phyloP scores from a whole-genome alignment of 2,329 filamentous ascomycete species.

The Colletotrichum liriopes region DNA sequence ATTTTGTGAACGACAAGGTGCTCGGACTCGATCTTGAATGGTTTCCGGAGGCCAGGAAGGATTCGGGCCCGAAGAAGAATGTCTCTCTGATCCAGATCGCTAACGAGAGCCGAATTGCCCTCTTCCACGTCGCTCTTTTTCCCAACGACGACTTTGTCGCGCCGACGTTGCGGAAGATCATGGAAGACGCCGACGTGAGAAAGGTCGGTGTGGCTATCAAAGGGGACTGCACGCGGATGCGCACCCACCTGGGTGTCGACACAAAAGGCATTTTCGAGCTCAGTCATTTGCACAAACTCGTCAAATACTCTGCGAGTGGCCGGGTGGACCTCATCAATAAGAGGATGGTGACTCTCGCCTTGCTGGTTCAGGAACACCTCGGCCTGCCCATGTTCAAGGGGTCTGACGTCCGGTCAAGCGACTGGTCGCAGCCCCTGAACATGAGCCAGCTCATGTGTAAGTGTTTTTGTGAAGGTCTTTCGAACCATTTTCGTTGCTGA shows the following conservation, averaged over 20 bases:
- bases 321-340: slow-evolving; percentile 75
- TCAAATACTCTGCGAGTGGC: slow-evolving; percentile 74
- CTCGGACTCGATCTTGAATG: slow-evolving; percentile 96
- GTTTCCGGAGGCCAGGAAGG: slow-evolving; percentile 67
- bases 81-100: slow-evolving; percentile 89
- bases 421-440: slow-evolving; percentile 79
- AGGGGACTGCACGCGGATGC: slow-evolving; percentile 79
- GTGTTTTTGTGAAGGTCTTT: slow-evolving; percentile 50
- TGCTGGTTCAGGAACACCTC: slow-evolving; percentile 80
- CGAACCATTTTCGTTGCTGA: slow-evolving; percentile 45
- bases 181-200: slow-evolving; percentile 78
- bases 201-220: slow-evolving; percentile 86
- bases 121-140: slow-evolving; percentile 86
- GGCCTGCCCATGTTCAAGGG: slow-evolving; percentile 84
- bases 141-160: slow-evolving; percentile 73
- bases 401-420: slow-evolving; percentile 76
- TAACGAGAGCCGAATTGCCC: slow-evolving; percentile 80
- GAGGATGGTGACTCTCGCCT: slow-evolving; percentile 75
- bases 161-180: slow-evolving; percentile 78
- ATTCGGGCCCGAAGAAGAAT: slow-evolving; percentile 73
- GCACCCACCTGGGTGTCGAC: slow-evolving; percentile 75
- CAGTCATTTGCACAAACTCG: slow-evolving; percentile 84
- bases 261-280: slow-evolving; percentile 82
- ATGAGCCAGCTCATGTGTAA: slow-evolving; percentile 79
- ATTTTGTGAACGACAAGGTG: slow-evolving; percentile 79